A percentile compares a stretch with the other conserved stretches of the same genome.
Conservation (phyloP, 306 rosid genomes). For the Cucurbita moschata region DNA sequence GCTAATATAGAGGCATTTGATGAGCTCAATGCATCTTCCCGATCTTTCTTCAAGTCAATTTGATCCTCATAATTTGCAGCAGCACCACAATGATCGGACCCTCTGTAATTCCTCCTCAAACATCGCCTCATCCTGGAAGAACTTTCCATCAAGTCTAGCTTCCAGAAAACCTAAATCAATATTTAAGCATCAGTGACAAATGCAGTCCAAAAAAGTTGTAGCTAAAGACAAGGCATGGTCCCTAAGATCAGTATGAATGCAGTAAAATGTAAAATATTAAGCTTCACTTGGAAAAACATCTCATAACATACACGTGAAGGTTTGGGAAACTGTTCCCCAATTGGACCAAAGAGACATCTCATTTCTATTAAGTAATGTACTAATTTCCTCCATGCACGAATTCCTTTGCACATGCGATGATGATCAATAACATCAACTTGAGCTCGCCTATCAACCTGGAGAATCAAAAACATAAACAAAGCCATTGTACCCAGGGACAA, state of each 20-base stretch:
- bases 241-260: neutral
- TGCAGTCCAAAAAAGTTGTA: neutral
- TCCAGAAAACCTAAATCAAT: slow-evolving; percentile 72
- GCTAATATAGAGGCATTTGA: slow-evolving; percentile 57
- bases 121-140: slow-evolving; percentile 82
- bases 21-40: slow-evolving; percentile 26
- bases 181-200: neutral
- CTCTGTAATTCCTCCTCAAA: slow-evolving; percentile 64
- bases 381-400: slow-evolving; percentile 86
- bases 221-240: neutral
- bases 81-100: slow-evolving; percentile 84
- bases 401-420: slow-evolving; percentile 52
- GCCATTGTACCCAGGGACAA: neutral
- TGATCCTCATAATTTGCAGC: slow-evolving; percentile 74
- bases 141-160: slow-evolving; percentile 89
- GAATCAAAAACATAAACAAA: slow-evolving; percentile 14
- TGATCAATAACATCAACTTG: slow-evolving; percentile 45
- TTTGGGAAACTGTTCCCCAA: slow-evolving; percentile 53
- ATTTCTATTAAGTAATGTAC: slow-evolving; percentile 67
- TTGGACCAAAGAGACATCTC: slow-evolving; percentile 81
- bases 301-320: slow-evolving; percentile 58
- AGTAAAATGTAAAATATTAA: slow-evolving; percentile 7
- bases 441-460: slow-evolving; percentile 81
- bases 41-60: slow-evolving; percentile 24
- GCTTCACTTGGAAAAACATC: slow-evolving; percentile 2